Evolutionary conservation across 306 rosid species (phyloP).

Genomic region (Arachis stenosperma): DNA sequence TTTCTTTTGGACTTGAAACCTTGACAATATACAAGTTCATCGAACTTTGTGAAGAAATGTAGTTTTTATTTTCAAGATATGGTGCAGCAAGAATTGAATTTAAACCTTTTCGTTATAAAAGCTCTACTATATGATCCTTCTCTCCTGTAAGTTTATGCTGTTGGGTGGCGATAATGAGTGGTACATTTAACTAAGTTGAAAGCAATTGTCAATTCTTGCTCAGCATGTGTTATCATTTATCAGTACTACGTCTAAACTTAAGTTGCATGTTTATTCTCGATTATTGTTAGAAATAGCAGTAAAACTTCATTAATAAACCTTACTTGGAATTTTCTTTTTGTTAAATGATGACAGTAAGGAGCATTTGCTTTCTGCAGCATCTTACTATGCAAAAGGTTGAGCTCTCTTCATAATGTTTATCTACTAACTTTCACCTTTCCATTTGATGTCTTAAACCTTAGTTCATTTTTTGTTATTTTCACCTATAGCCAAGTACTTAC

Average conservation of each 20-base stretch:
- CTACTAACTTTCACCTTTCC: slow-evolving; percentile 34
- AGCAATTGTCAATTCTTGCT: slow-evolving; percentile 6
- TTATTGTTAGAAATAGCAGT: slow-evolving; percentile 16
- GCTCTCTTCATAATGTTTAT: slow-evolving; percentile 12
- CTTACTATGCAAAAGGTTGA: slow-evolving; percentile 70
- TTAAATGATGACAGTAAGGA: slow-evolving; percentile 48
- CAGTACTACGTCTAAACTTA: slow-evolving; percentile 9
- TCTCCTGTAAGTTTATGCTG: too few species aligned
- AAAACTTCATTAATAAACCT: slow-evolving; percentile 28
- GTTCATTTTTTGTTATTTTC: slow-evolving; percentile 32
- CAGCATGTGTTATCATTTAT: not conserved
- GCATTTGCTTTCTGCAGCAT: slow-evolving; percentile 64
- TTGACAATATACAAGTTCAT: too few species aligned
- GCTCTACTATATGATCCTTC: too few species aligned
- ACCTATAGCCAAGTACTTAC: slow-evolving; percentile 74
- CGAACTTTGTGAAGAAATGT: too few species aligned
- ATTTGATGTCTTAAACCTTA: slow-evolving; percentile 23
- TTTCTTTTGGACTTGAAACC: too few species aligned
- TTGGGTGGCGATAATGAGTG: too few species aligned
- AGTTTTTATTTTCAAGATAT: too few species aligned
- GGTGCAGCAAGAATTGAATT: too few species aligned
- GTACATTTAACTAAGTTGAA: not conserved
- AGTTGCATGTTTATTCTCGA: slow-evolving; percentile 30
- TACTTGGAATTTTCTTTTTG: slow-evolving; percentile 5
- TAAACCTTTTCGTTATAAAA: too few species aligned